Evolutionary conservation across 441 rosid species (phyloP).

Genomic region (Populus hybrid): DNA sequence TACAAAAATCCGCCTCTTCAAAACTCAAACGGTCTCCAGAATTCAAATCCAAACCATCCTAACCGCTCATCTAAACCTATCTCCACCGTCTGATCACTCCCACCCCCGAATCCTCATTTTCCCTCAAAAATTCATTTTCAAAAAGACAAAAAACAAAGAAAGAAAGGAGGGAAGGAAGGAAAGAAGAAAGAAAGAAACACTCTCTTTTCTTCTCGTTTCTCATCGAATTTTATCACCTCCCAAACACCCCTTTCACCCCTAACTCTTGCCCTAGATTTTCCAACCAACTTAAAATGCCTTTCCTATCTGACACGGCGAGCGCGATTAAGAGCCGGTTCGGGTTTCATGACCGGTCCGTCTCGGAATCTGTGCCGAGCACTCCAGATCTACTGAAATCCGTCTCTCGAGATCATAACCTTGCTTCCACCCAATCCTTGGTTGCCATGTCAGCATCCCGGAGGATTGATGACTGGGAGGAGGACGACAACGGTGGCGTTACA

Average conservation of each 20-base stretch:
- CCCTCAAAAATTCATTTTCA: slow-evolving; percentile 15
- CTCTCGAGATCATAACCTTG: slow-evolving; percentile 29
- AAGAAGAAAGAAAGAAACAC: neutral
- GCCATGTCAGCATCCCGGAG: slow-evolving; percentile 35
- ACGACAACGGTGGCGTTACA: slow-evolving; percentile 24
- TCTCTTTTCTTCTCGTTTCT: slow-evolving; percentile 10
- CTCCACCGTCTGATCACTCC: slow-evolving; percentile 41
- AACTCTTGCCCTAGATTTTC: neutral
- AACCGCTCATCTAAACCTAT: slow-evolving; percentile 36
- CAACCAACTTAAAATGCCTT: slow-evolving; percentile 48
- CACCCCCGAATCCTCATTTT: neutral
- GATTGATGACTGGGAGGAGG: slow-evolving; percentile 40
- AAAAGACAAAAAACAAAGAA: slow-evolving; percentile 9
- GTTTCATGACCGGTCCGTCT: slow-evolving; percentile 49
- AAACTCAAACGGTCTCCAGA: slow-evolving; percentile 28
- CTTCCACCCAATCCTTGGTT: slow-evolving; percentile 19
- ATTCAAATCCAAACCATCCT: slow-evolving; percentile 37
- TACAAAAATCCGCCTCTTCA: neutral
- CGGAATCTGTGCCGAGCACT: slow-evolving; percentile 47
- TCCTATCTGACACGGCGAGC: slow-evolving; percentile 75
- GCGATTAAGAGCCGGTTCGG: slow-evolving; percentile 85
- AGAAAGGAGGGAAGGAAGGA: neutral
- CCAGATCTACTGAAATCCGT: slow-evolving; percentile 48
- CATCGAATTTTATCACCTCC: slow-evolving; percentile 12
- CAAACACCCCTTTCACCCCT: neutral